Evolutionary conservation across 139 green algal species (phyloP), one percentile per base, ranked within the genome.

Genomic region (Volvox africanus): DNA sequence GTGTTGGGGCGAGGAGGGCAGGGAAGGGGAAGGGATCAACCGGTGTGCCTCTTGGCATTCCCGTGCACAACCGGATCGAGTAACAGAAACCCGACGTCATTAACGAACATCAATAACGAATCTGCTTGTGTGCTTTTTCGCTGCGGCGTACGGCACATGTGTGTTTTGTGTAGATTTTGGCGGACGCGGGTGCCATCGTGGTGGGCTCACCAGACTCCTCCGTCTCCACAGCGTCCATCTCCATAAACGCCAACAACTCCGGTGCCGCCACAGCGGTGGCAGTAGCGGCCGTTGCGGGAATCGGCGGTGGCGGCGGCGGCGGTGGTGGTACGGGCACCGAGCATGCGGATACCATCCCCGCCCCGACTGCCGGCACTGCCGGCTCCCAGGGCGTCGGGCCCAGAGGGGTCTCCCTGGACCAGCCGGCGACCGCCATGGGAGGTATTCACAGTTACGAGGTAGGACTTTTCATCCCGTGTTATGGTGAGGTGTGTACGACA

Each of bases 361-460:
- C 44, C 44, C 44, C 44, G 44, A 55, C 44, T 55, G 44, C 44
- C 9, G 44, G 44, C 9, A 55, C 44, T 55, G 44, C 44, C 44
- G 44, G 44, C 44, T 55, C 44, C 44, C 44, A 55, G 5, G 44
- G 44, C 44, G 44, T 55, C 5, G 44, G 44, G 32, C 37, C 20
- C 37, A 44, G 79, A 18, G 79, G 80, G 6, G 50, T 86, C 28
- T 78, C 81, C 13, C 28, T 87, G 81, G 81, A 77, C 30, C 61
- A 87, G 61, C 61, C 61, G 1, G 18, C 36, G 24, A 13, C 14
- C 9, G 5, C 65, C 65, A 73, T 28, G 24, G 21, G 21, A 16
- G 86, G 75, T 50, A 82, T 89, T 22, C 85, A 89, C 37, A 89
- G 85, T 69, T 89, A 89, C 69, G 85, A 89, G 85, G 85, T 89